Percentiles rank a stretch among this genome's conserved stretches.
phyloP scores from a whole-genome alignment of 2,329 filamentous ascomycete genomes.

The Fusarium irregulare region DNA sequence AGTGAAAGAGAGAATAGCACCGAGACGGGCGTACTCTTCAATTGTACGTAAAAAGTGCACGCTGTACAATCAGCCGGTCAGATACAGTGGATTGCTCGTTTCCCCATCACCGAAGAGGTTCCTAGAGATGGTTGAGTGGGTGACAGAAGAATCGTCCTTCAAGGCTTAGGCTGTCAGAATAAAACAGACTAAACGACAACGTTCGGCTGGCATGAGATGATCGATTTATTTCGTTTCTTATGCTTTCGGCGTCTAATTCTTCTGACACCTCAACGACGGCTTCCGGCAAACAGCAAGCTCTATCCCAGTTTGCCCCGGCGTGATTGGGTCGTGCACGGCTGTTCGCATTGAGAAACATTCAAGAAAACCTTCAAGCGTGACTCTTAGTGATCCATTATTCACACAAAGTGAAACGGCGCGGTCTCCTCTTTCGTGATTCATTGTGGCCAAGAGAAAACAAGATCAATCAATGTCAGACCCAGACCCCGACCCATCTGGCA shows the following conservation, averaged over 20 bases:
- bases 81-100: constrained; percentile 18
- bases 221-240: background rate
- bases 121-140: background rate
- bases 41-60: constrained; percentile 37
- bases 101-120: constrained; percentile 4
- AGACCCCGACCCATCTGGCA: constrained; percentile 4
- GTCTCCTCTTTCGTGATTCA: constrained; percentile 24
- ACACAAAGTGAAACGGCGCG: constrained; percentile 32
- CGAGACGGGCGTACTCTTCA: constrained; percentile 16
- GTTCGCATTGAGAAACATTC: constrained; percentile 26
- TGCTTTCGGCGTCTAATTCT: background rate
- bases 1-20: constrained; percentile 17
- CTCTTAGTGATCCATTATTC: constrained; percentile 22
- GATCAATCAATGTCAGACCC: constrained; percentile 11
- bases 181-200: accelerated
- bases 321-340: constrained; percentile 31
- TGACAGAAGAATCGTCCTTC: background rate
- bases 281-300: constrained; percentile 14
- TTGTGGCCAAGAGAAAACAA: constrained; percentile 24
- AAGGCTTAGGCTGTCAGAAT: background rate
- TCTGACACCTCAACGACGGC: background rate
- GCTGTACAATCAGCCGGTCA: constrained; percentile 19
- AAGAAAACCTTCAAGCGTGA: constrained; percentile 22
- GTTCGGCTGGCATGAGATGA: background rate
- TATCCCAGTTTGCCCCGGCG: constrained; percentile 14